A percentile compares a stretch with the other conserved stretches of the same genome.
These are phyloP conservation scores for Golubevia pallescens DNA, from an alignment of 1,284 basidiomycete genomes.

Conservation along the genomic window DNA sequence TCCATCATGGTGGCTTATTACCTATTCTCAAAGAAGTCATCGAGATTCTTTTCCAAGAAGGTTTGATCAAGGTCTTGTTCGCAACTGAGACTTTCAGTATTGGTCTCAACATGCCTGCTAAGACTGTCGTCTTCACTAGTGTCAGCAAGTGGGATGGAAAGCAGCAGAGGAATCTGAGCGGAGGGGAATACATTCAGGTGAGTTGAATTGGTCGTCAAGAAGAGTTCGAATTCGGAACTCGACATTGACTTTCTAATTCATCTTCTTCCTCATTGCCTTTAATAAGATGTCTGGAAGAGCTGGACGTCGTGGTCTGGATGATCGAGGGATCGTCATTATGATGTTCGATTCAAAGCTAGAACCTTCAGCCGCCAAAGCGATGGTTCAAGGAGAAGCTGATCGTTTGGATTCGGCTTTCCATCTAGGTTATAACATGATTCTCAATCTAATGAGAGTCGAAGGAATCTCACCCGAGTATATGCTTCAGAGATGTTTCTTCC, in stretches of 20 bases:
- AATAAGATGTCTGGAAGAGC: slow-evolving; percentile 99
- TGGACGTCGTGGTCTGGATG: slow-evolving; percentile 93
- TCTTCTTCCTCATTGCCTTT: slow-evolving; percentile 59
- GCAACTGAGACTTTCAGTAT: slow-evolving; percentile 99
- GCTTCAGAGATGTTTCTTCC: slow-evolving; percentile 96
- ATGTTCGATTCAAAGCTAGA: slow-evolving; percentile 99
- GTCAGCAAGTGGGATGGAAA: slow-evolving; percentile 95
- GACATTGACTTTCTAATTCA: background rate
- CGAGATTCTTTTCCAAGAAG: slow-evolving; percentile 98
- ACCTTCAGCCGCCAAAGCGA: slow-evolving; percentile 85
- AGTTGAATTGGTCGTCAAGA: slow-evolving; percentile 16
- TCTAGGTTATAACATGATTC: slow-evolving; percentile 98
- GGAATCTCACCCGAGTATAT: slow-evolving; percentile 98
- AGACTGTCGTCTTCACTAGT: slow-evolving; percentile 96
- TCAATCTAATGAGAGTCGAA: slow-evolving; percentile 98
- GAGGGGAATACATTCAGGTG: slow-evolving; percentile 67
- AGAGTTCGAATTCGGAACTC: background rate
- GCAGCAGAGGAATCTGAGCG: slow-evolving; percentile 82
- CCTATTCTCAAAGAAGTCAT: slow-evolving; percentile 99
- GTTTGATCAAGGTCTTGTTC: slow-evolving; percentile 97
- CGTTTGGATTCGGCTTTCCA: slow-evolving; percentile 97
- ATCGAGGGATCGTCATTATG: slow-evolving; percentile 99
- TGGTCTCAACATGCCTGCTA: slow-evolving; percentile 99
- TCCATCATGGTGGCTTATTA: slow-evolving; percentile 96
- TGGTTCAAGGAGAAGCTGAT: slow-evolving; percentile 99